These are phyloP conservation scores for Penicillium waksmanii DNA, from an alignment of 495 filamentous ascomycete species.

Conservation along the genomic window DNA sequence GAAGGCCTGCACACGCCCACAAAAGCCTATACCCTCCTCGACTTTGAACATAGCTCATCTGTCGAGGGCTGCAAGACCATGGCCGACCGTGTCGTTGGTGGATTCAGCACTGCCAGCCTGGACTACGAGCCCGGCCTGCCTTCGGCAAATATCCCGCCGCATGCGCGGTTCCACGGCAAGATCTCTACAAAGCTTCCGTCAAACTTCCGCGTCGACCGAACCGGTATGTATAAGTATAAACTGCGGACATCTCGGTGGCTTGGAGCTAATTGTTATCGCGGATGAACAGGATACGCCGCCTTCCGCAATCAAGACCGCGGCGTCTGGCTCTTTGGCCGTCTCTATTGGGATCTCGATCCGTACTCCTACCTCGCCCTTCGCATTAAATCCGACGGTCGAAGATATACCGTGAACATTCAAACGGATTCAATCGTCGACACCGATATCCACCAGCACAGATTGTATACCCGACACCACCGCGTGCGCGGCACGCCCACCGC, in stretches of 20 bases:
- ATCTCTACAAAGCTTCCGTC: conserved; percentile 81
- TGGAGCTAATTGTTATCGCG: conserved; percentile 25
- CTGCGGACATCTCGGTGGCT: neutral
- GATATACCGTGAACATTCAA: conserved; percentile 95
- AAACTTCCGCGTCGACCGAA: conserved; percentile 57
- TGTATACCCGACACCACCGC: conserved; percentile 72
- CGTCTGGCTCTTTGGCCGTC: conserved; percentile 74
- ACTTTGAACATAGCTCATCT: conserved; percentile 65
- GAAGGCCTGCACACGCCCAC: conserved; percentile 53
- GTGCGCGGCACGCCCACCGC: conserved; percentile 18
- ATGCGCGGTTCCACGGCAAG: conserved; percentile 79
- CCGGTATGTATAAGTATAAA: conserved; percentile 54
- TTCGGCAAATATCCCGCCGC: conserved; percentile 51
- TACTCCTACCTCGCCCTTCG: conserved; percentile 86
- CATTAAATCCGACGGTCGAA: conserved; percentile 87
- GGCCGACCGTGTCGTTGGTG: conserved; percentile 84
- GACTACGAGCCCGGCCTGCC: conserved; percentile 62
- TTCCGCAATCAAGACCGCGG: conserved; percentile 71
- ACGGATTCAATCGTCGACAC: conserved; percentile 90
- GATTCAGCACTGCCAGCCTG: conserved; percentile 73
- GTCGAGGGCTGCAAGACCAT: conserved; percentile 76
- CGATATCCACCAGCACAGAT: conserved; percentile 91
- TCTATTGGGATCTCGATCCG: conserved; percentile 84
- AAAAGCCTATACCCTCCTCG: conserved; percentile 51
- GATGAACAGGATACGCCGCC: conserved; percentile 78